Evolutionary conservation across 352 stramenopile species (phyloP).

Genomic region (Pythium oligandrum): DNA sequence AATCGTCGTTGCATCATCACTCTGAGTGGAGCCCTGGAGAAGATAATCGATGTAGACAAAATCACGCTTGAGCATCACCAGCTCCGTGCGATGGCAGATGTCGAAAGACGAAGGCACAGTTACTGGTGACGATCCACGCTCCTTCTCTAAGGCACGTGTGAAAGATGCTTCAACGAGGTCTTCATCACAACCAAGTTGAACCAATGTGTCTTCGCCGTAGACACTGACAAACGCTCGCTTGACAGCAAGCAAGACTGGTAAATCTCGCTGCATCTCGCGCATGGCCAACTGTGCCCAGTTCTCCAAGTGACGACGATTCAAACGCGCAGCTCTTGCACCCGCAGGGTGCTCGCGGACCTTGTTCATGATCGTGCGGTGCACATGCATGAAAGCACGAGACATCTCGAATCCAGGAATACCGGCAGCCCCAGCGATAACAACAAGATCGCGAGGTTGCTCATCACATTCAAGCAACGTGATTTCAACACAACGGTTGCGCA

Average conservation of each 20-base stretch:
- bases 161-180: background rate
- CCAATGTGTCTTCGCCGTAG: constrained; percentile 47
- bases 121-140: constrained; percentile 3
- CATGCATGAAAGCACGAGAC: constrained; percentile 50
- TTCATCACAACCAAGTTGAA: background rate
- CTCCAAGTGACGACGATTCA: constrained; percentile 69
- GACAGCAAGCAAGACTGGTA: constrained; percentile 12
- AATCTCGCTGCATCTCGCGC: constrained; percentile 51
- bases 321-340: constrained; percentile 24
- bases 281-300: constrained; percentile 70
- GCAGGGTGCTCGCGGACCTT: constrained; percentile 22
- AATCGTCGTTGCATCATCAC: constrained; percentile 1
- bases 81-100: constrained; percentile 55
- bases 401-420: constrained; percentile 68
- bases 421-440: constrained; percentile 48
- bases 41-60: constrained; percentile 62
- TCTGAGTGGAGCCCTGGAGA: constrained; percentile 14
- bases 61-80: constrained; percentile 49
- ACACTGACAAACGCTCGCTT: constrained; percentile 52
- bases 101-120: constrained; percentile 37
- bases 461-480: constrained; percentile 66
- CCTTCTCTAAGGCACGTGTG: constrained; percentile 1
- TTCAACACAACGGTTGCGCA: constrained; percentile 99
- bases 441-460: constrained; percentile 53
- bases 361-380: constrained; percentile 46